phyloP scores from a whole-genome alignment of 2,329 filamentous ascomycete genomes.

The Cryphonectria nitschkei region DNA sequence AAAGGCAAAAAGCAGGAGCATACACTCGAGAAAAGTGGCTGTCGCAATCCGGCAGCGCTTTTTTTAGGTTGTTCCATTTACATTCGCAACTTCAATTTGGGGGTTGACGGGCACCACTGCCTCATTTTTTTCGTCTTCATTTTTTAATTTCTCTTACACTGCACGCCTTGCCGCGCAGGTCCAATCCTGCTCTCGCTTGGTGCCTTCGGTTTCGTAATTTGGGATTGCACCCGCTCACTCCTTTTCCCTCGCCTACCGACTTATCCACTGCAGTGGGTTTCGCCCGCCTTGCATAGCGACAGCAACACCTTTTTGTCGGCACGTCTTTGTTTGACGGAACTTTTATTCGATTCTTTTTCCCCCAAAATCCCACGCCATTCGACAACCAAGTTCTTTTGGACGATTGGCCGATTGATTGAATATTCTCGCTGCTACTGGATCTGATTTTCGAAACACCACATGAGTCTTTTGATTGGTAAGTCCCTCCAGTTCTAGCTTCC shows the following conservation, averaged over 20 bases:
- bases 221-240: constrained; percentile 1
- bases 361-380: constrained; percentile 10
- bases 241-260: constrained; percentile 4
- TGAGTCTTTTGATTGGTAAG: constrained; percentile 29
- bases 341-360: neutral
- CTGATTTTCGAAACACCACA: constrained; percentile 21
- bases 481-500: constrained; percentile 4
- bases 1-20: neutral
- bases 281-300: constrained; percentile 1
- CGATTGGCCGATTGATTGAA: constrained; percentile 10
- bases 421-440: constrained; percentile 9
- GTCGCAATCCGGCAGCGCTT: constrained; percentile 1
- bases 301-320: constrained; percentile 1
- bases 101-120: constrained; percentile 8
- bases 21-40: constrained; percentile 4
- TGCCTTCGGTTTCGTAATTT: neutral
- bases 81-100: neutral
- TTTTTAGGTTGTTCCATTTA: neutral
- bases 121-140: neutral
- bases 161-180: neutral
- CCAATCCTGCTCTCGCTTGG: neutral
- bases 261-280: neutral
- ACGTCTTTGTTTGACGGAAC: constrained; percentile 10
- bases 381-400: constrained; percentile 10
- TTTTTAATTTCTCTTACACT: neutral